phyloP scores from a whole-genome alignment of 2,329 filamentous ascomycete species.

The Colletotrichum simmondsii region DNA sequence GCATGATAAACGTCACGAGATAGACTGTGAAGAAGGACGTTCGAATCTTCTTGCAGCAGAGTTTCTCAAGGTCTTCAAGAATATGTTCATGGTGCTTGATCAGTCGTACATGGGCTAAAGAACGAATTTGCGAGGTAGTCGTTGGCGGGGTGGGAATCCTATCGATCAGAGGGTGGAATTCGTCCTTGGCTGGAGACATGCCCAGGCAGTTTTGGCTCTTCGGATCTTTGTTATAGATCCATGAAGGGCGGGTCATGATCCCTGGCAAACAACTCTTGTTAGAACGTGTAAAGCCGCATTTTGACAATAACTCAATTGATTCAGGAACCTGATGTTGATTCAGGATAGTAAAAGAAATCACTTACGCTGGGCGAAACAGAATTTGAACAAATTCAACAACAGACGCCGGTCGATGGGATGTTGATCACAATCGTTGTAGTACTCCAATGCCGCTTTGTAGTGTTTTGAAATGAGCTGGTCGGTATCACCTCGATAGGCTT shows the following conservation, averaged over 20 bases:
- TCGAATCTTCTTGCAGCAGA: slow-evolving; percentile 30
- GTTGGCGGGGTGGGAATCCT: slow-evolving; percentile 55
- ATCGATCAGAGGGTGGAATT: slow-evolving; percentile 49
- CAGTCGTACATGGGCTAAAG: slow-evolving; percentile 50
- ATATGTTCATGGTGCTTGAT: slow-evolving; percentile 45
- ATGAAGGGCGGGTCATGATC: slow-evolving; percentile 51
- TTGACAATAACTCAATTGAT: background rate
- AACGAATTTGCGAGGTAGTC: slow-evolving; percentile 58
- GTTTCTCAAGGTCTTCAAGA: slow-evolving; percentile 46
- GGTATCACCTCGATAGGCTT: slow-evolving; percentile 3
- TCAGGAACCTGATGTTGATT: background rate
- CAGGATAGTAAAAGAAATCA: slow-evolving; percentile 11
- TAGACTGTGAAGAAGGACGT: slow-evolving; percentile 50
- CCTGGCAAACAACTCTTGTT: slow-evolving; percentile 44
- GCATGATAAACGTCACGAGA: slow-evolving; percentile 52
- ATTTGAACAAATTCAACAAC: slow-evolving; percentile 51
- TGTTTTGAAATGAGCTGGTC: slow-evolving; percentile 33
- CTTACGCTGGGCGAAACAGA: slow-evolving; percentile 62
- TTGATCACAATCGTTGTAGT: slow-evolving; percentile 32
- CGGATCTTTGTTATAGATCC: slow-evolving; percentile 51
- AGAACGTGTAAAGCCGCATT: background rate
- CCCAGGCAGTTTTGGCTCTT: slow-evolving; percentile 47
- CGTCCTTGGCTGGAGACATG: slow-evolving; percentile 43
- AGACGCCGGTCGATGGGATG: slow-evolving; percentile 44
- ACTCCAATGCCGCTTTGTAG: slow-evolving; percentile 36